These are phyloP conservation scores for Parachaetomium inaequale DNA, from an alignment of 495 filamentous ascomycete species.

Conservation along the genomic window DNA sequence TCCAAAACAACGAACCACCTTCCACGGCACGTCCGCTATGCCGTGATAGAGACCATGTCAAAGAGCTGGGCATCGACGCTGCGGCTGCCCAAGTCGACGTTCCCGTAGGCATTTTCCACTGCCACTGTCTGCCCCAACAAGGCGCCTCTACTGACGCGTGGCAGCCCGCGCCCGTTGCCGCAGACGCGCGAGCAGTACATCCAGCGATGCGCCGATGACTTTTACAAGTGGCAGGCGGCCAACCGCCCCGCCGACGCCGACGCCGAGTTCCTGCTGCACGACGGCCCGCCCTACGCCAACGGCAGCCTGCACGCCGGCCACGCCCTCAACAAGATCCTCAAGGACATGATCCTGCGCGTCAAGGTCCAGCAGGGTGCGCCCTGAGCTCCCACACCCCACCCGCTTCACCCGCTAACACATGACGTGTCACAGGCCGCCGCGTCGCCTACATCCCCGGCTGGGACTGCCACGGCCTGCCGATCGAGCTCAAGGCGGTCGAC, in stretches of 20 bases:
- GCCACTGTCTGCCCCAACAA: too few relatives aligned
- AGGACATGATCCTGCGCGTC: conserved; percentile 84
- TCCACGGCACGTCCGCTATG: conserved; percentile 15
- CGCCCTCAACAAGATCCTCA: conserved; percentile 94
- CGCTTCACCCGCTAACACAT: not conserved
- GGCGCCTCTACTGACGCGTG: conserved; percentile 19
- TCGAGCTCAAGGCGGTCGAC: conserved; percentile 94
- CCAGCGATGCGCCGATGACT: conserved; percentile 73
- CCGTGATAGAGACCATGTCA: conserved; percentile 38
- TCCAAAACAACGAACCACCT: not conserved
- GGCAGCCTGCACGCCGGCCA: conserved; percentile 94
- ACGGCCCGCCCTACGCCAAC: conserved; percentile 97
- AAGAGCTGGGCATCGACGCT: conserved; percentile 49
- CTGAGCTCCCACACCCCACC: not conserved
- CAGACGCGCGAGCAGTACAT: conserved; percentile 59
- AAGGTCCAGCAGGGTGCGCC: conserved; percentile 66
- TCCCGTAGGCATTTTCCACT: conserved; percentile 39
- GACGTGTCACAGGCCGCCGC: conserved; percentile 45
- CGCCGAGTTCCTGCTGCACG: conserved; percentile 76
- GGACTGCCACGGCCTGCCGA: conserved; percentile 98
- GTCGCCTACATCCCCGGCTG: conserved; percentile 91
- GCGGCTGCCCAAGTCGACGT: conserved; percentile 47
- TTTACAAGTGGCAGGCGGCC: conserved; percentile 79
- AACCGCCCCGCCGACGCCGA: conserved; percentile 54
- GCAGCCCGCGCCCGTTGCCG: conserved; percentile 46